phyloP scores from a whole-genome alignment of 768 basidiomycete genomes.

The Russula vinacea region DNA sequence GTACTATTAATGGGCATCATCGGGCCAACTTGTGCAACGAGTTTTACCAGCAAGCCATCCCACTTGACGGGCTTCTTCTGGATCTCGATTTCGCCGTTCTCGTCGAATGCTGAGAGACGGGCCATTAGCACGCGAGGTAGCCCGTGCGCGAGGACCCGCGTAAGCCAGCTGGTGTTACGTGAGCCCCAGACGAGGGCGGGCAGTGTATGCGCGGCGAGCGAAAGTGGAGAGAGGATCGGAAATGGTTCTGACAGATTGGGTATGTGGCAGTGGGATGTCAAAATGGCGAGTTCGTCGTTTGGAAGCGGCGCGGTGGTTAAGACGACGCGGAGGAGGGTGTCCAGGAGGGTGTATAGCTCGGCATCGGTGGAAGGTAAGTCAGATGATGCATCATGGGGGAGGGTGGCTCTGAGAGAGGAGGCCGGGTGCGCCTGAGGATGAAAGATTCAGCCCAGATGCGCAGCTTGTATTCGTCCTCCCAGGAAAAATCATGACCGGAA shows the following conservation, averaged over 20 bases:
- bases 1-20: conserved; percentile 18
- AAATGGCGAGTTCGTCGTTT: conserved; percentile 28
- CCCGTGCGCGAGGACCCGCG: conserved; percentile 34
- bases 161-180: conserved; percentile 40
- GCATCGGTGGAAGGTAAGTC: neutral
- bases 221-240: conserved; percentile 38
- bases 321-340: conserved; percentile 38
- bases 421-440: conserved; percentile 27
- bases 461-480: conserved; percentile 32
- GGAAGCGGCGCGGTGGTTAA: conserved; percentile 38
- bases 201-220: conserved; percentile 32
- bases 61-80: conserved; percentile 34
- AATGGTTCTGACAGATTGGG: conserved; percentile 10
- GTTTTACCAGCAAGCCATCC: conserved; percentile 38
- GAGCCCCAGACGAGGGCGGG: conserved; percentile 26
- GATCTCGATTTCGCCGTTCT: conserved; percentile 30
- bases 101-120: conserved; percentile 28
- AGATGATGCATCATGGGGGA: neutral
- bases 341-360: conserved; percentile 33
- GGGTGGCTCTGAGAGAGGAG: neutral
- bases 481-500: conserved; percentile 19
- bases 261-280: neutral
- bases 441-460: conserved; percentile 34
- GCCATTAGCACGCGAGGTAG: conserved; percentile 38
- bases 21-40: conserved; percentile 48